Evolutionary conservation across 495 filamentous ascomycete genomes (phyloP).

Genomic region (Penicillium diatomitis): DNA sequence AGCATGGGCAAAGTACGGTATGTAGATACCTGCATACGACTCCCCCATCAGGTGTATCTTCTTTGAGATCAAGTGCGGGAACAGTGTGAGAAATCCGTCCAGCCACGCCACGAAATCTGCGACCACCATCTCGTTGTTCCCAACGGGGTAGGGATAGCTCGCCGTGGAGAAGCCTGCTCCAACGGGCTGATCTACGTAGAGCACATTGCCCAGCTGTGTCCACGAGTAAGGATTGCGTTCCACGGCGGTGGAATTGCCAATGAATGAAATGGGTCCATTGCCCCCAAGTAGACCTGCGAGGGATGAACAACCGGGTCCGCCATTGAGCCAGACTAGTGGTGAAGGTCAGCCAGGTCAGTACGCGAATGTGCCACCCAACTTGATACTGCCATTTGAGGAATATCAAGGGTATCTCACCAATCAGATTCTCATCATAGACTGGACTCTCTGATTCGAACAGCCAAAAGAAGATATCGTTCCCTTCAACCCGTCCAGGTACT

Average conservation of each 20-base stretch:
- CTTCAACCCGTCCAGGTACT: slow-evolving; percentile 20
- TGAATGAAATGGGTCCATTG: slow-evolving; percentile 23
- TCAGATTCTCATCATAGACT: slow-evolving; percentile 26
- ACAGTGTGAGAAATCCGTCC: slow-evolving; percentile 23
- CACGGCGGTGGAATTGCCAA: slow-evolving; percentile 18
- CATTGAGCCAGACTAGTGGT: slow-evolving; percentile 53
- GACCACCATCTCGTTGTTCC: slow-evolving; percentile 22
- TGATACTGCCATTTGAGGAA: not conserved
- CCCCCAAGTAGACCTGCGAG: slow-evolving; percentile 48
- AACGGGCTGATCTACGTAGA: slow-evolving; percentile 37
- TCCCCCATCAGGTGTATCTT: slow-evolving; percentile 34
- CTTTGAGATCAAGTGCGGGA: slow-evolving; percentile 25
- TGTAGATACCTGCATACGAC: slow-evolving; percentile 33
- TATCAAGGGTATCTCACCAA: slow-evolving; percentile 16
- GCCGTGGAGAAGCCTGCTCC: slow-evolving; percentile 31
- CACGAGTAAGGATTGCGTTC: slow-evolving; percentile 28
- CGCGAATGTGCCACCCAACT: too few species aligned
- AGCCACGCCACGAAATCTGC: slow-evolving; percentile 30
- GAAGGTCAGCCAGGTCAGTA: not conserved
- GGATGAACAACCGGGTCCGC: slow-evolving; percentile 59
- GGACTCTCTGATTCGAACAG: slow-evolving; percentile 26
- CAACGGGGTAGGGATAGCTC: slow-evolving; percentile 19
- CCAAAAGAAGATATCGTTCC: slow-evolving; percentile 36
- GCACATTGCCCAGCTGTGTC: slow-evolving; percentile 30
- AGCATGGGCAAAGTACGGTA: slow-evolving; percentile 31